phyloP scores from a whole-genome alignment of 2,329 filamentous ascomycete species.

The Calonectria pseudoreteaudii region DNA sequence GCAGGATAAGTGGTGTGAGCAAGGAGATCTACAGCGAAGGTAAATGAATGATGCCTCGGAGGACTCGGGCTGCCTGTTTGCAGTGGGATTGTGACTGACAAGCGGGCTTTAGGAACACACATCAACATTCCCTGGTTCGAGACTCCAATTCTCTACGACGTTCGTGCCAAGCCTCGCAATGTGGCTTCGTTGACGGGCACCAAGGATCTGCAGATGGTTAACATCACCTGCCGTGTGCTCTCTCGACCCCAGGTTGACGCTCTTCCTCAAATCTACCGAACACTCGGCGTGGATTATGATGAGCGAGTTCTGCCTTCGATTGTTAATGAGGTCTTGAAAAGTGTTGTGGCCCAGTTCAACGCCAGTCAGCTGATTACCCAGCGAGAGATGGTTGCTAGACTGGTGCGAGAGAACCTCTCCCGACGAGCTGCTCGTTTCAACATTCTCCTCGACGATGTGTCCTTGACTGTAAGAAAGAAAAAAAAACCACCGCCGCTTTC shows the following conservation, averaged over 20 bases:
- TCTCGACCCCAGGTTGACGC: constrained; percentile 89
- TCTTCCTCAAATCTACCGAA: constrained; percentile 96
- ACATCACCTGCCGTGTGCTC: constrained; percentile 99
- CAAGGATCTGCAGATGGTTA: constrained; percentile 99
- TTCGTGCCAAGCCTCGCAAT: constrained; percentile 96
- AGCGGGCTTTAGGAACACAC: constrained; percentile 78
- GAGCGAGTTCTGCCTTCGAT: constrained; percentile 97
- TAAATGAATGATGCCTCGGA: constrained; percentile 54
- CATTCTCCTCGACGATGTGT: constrained; percentile 97
- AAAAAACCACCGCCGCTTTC: too few species aligned
- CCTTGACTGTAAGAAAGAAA: constrained; percentile 78
- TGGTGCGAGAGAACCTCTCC: constrained; percentile 94
- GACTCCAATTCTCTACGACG: constrained; percentile 95
- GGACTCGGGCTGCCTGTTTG: constrained; percentile 12
- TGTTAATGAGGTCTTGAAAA: constrained; percentile 98
- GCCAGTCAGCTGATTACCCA: constrained; percentile 98
- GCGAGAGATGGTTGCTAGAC: constrained; percentile 92
- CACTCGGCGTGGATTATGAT: constrained; percentile 94
- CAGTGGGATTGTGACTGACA: constrained; percentile 29
- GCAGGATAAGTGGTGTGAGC: constrained; percentile 89
- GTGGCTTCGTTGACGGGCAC: constrained; percentile 97
- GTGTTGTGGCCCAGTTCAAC: constrained; percentile 98
- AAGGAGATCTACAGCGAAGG: constrained; percentile 98
- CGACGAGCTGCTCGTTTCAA: constrained; percentile 95
- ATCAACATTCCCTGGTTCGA: constrained; percentile 97